Conservation (phyloP, 805 yeast genomes). For the Candida rishiriensis region DNA sequence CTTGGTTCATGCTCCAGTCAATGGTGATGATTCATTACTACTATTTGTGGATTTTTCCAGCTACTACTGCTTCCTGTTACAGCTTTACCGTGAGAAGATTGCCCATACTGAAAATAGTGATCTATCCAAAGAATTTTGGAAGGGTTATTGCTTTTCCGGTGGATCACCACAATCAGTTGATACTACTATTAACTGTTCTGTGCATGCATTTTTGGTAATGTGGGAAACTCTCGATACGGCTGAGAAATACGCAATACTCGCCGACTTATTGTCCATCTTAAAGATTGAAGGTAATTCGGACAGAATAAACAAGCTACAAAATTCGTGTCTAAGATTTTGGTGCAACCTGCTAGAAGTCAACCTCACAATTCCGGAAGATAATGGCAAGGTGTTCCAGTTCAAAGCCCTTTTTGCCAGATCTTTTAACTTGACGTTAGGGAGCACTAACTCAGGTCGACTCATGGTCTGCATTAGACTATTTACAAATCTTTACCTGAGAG, state of each 20-base stretch:
- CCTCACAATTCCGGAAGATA: constrained; percentile 26
- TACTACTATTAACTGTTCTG: constrained; percentile 37
- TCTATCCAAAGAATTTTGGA: constrained; percentile 42
- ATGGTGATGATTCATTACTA: constrained; percentile 3
- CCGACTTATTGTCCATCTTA: constrained; percentile 25
- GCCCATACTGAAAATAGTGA: constrained; percentile 6
- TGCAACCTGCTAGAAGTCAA: constrained; percentile 38
- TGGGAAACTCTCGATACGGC: constrained; percentile 11
- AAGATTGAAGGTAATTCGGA: constrained; percentile 17
- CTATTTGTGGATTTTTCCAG: constrained; percentile 13
- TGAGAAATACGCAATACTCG: constrained; percentile 13
- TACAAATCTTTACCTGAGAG: constrained; percentile 30
- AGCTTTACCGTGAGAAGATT: constrained; percentile 14
- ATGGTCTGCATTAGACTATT: constrained; percentile 39
- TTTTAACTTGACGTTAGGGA: constrained; percentile 54
- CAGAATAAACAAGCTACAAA: constrained; percentile 20
- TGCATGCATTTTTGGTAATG: constrained; percentile 33
- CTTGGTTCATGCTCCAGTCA: not conserved
- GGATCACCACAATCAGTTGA: constrained; percentile 55
- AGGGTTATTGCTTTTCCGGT: constrained; percentile 47
- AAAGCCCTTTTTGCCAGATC: constrained; percentile 41
- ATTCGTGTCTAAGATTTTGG: constrained; percentile 24
- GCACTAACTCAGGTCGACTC: constrained; percentile 36
- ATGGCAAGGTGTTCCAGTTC: constrained; percentile 18
- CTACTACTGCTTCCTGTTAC: constrained; percentile 29